Base-by-base conservation (phyloP, 306 rosid species). In the Trifolium pratense region DNA sequence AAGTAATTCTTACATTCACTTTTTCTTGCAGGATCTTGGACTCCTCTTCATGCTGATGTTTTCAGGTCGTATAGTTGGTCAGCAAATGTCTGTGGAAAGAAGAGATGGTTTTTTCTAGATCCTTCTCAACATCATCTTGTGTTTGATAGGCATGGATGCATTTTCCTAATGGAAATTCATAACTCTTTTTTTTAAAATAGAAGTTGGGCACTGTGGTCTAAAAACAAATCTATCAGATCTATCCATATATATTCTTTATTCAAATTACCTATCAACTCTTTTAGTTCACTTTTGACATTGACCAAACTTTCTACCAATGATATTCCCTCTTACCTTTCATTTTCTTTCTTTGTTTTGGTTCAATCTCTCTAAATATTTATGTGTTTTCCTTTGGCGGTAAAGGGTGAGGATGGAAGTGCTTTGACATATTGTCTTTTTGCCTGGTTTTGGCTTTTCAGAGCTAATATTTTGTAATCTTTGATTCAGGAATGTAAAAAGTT, bases 1-100 rank as follows among this genome's bases (percentile, higher is more conserved):
- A 5, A 5, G 62, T 79, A 70, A 82, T 69, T 46, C 45, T 62
- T 62, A 53, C 67, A 57, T 77, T 79, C 75, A 31, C 34, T 68
- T 86, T 67, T 75, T 80, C 68, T 66, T 21, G 82, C 84, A 91
- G 99, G 93, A 71, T 86, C 99, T 78, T 91, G 97, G 99, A 94
- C 99, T 78, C 97, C 95, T 75, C 90, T 94, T 77, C 97, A 94
- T 64, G 96, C 99, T 58, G 99, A 94, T 80, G 97, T 91, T 81
- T 94, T 91, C 86, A 86, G 95, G 84, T 94, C 99, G 15, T 91
- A 89, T 66, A 94, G 99, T 80, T 94, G 97, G 99, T 94, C 95
- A 26, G 87, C 96, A 72, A 91, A 91, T 83, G 89, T 91, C 66
- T 91, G 90, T 45, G 99, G 99, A 65, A 91, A 84, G 89, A 94